Evolutionary conservation across 306 rosid species (phyloP), one percentile per base, ranked within the genome.

Genomic region (Cucurbita argyrosperma): DNA sequence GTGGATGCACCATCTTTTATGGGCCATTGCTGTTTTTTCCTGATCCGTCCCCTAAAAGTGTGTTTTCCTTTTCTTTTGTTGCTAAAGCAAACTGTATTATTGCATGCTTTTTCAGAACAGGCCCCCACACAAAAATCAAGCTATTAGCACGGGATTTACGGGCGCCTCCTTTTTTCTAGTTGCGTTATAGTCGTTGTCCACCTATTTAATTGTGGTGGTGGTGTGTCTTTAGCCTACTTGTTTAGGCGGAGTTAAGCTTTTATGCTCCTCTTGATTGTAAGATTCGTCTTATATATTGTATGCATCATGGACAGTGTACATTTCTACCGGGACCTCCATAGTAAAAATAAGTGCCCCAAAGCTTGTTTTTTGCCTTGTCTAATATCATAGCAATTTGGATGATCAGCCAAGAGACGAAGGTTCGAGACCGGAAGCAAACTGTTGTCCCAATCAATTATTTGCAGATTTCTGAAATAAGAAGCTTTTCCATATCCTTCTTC

Each of bases 291-390:
- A 13, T 61, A 58, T 35, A 61, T 71, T 75, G 60, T 84, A 73
- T 75, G 73, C 68, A 1, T 89, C 91, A 95, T 7, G 97, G 97
- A 74, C 99, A 95, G 76, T 92, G 85, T 1, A 95, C 91, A 79
- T 89, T 89, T 71, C 97, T 95, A 63, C 99, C 99, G 39, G 99
- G 99, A 62, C 99, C 99, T 75, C 99, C 99, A 84, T 89, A 95
- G 84, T 91, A 95, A 81, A 95, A 95, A 80, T 91, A 91, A 72
- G 91, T 95, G 1, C 99, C 99, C 99, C 99, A 95, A 21, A 76
- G 92, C 79, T 87, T 88, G 71, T 83, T 95, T 95, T 51, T 79
- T 84, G 7, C 97, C 97, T 7, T 87, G 89, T 83, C 83, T 89
- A 19, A 95, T 84, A 15, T 95, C 97, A 83, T 95, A 95, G 81